Percentiles rank a stretch among this genome's conserved stretches.
Evolutionary conservation across 192 early-diverging fungal species (phyloP).

Genomic region (Linnemannia elongata): DNA sequence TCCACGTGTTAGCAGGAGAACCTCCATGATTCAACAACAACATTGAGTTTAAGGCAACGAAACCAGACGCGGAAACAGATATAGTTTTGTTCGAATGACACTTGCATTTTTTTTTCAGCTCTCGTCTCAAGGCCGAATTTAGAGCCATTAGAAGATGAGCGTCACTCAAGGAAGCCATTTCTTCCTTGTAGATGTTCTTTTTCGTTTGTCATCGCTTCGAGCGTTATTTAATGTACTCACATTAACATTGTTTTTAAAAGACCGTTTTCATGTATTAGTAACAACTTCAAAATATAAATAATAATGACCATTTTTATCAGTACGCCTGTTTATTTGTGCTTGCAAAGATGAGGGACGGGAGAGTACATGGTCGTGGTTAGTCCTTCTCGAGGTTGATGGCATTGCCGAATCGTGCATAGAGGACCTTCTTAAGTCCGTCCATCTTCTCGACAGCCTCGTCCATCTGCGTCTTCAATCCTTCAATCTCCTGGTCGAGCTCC

Average conservation of each 20-base stretch:
- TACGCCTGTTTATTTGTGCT: not conserved
- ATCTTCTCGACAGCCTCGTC: slow-evolving; percentile 77
- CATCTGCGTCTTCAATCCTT: slow-evolving; percentile 75
- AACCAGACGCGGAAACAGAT: not conserved
- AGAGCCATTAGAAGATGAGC: not conserved
- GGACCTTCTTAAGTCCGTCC: slow-evolving; percentile 85
- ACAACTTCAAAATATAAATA: not conserved
- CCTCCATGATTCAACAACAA: slow-evolving; percentile 28
- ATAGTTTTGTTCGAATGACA: not conserved
- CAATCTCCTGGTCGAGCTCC: slow-evolving; percentile 71
- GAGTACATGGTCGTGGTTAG: slow-evolving; percentile 34
- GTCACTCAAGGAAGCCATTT: not conserved
- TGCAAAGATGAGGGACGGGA: not conserved
- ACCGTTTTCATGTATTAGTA: not conserved
- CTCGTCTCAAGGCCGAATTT: not conserved
- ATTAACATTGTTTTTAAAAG: too few relatives aligned
- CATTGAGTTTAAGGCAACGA: not conserved
- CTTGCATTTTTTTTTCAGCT: not conserved
- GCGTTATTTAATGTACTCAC: not conserved
- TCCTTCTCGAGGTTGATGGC: slow-evolving; percentile 96
- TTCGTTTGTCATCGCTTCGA: not conserved
- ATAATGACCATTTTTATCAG: not conserved
- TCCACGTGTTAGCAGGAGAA: slow-evolving; percentile 18
- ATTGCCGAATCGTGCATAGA: slow-evolving; percentile 95
- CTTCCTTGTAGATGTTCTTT: not conserved